Conservation (phyloP, 2,329 filamentous ascomycete species). For the Basipetospora chlamydospora region DNA sequence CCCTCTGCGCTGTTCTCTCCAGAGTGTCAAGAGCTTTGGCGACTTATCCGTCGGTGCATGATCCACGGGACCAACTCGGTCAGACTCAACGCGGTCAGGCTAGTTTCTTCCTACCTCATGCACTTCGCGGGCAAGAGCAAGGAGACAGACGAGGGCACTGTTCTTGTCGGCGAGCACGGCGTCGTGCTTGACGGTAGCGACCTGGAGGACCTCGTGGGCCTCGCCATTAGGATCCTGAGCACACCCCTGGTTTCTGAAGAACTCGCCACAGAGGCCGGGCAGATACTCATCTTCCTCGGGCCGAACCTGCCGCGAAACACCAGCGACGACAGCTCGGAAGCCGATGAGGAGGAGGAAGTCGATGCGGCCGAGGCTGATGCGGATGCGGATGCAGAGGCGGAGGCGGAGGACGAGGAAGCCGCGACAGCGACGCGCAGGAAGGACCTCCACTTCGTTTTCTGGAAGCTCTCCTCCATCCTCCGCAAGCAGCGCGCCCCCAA, state of each 20-base stretch:
- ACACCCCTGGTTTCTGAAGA: constrained; percentile 51
- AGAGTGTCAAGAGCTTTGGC: constrained; percentile 55
- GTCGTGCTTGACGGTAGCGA: constrained; percentile 50
- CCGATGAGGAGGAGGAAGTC: constrained; percentile 36
- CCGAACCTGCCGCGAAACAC: constrained; percentile 27
- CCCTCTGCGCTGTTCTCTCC: constrained; percentile 48
- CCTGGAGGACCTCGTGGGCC: constrained; percentile 43
- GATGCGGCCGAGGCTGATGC: constrained; percentile 28
- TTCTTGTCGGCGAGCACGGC: constrained; percentile 56
- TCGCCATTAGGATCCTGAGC: constrained; percentile 39
- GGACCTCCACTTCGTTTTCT: constrained; percentile 56
- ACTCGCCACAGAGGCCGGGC: constrained; percentile 64
- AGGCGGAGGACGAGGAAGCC: constrained; percentile 18
- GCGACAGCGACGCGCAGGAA: neutral
- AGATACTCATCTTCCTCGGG: constrained; percentile 72
- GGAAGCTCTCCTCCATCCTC: constrained; percentile 63
- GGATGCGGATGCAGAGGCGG: constrained; percentile 19
- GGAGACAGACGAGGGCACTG: constrained; percentile 35
- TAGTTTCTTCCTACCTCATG: constrained; percentile 64
- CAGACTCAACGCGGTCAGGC: constrained; percentile 59
- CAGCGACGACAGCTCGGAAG: constrained; percentile 11
- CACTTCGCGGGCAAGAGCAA: constrained; percentile 56
- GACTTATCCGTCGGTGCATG: constrained; percentile 50
- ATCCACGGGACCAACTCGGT: constrained; percentile 59
- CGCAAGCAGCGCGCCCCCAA: constrained; percentile 57